Evolutionary conservation across 305 asterid species (phyloP).

Genomic region (Solanum hybrid): DNA sequence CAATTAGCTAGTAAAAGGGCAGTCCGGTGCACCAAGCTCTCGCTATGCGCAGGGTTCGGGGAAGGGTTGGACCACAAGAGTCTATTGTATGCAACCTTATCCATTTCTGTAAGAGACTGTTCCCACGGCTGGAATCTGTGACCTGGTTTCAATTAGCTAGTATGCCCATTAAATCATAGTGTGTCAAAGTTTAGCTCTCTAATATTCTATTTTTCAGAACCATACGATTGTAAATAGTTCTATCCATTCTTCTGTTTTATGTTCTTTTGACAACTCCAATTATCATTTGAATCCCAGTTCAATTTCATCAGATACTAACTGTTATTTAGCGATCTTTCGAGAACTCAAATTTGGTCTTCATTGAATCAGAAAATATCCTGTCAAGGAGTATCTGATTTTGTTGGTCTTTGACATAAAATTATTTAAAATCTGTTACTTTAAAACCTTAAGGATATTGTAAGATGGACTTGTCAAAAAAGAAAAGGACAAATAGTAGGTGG

Average conservation of each 20-base stretch:
- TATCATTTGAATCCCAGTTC: not conserved
- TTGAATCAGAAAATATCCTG: not conserved
- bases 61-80: not conserved
- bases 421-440: not conserved
- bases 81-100: not conserved
- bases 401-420: not conserved
- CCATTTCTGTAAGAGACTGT: not conserved
- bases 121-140: not conserved
- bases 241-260: not conserved
- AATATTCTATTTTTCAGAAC: not conserved
- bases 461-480: not conserved
- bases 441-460: not conserved
- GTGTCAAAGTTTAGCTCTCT: not conserved
- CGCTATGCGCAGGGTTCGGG: not conserved
- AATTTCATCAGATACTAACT: not conserved
- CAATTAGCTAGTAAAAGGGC: not conserved
- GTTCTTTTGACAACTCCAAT: not conserved
- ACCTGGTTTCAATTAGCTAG: not conserved
- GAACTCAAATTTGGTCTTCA: not conserved
- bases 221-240: not conserved
- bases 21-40: not conserved
- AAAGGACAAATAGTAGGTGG: not conserved
- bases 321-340: not conserved
- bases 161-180: not conserved
- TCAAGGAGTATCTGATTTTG: not conserved